Evolutionary conservation across 306 rosid species (phyloP), one percentile per base, ranked within the genome.

Genomic region (Dryas drummondii): DNA sequence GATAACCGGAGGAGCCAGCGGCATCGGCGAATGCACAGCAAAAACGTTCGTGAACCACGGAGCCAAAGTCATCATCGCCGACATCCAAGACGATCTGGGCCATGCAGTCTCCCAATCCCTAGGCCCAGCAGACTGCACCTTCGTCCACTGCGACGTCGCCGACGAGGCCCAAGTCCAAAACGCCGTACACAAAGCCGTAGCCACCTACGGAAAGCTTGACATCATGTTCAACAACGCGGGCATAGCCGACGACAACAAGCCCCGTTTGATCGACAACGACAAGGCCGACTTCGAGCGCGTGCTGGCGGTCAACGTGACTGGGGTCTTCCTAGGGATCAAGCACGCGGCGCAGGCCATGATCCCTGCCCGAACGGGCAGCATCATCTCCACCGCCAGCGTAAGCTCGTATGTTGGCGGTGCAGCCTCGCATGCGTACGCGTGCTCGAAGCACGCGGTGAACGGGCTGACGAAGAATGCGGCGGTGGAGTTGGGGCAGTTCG

Each of bases 181-280:
- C 0, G 93, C 87, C 0, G 88, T 93, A 1, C 70, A 78, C 46
- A 76, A 17, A n/a, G 73, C 91, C 6, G 47, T 90, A 0, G 7
- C 66, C 53, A 50, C 82, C 0, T 80, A 78, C 2, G 94, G 94
- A 16, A 91, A 90, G 48, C 79, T 94, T 5, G 98, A 91, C 86
- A 85, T 91, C 46, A 90, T 94, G 92, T 82, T 91, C 90, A 91
- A 91, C 93, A 91, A 91, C 9, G 96, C 94, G 0, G 98, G 97
- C 76, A 84, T 82, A 60, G 79, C 3, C 0, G 96, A 86, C 52
- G 74, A 79, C 16, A 81, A 74, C 87, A 79, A 87, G 51, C 0
- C 78, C 1, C 80, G 88, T n/a, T 89, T 90, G 54, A 78, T 84
- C 1, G 93, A 93, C 80, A 86, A 86, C 0, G 78, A 82, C 0